Conservation (phyloP, 2,329 filamentous ascomycete species). For the Teratosphaeria epicoccoides region DNA sequence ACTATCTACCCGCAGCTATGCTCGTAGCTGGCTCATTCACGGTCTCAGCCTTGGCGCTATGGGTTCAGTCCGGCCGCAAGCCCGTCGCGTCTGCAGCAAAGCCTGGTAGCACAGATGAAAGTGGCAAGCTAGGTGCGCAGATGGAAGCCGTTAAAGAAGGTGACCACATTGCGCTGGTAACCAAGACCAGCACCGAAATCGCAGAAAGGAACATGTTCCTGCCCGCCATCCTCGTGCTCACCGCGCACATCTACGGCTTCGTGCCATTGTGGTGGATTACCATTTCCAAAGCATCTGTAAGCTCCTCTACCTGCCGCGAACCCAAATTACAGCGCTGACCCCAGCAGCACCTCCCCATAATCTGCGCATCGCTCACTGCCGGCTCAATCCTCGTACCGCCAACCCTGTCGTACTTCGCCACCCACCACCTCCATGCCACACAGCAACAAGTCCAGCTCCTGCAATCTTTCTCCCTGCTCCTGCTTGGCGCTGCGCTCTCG, state of each 20-base stretch:
- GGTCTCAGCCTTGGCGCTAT: constrained; percentile 88
- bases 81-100: constrained; percentile 23
- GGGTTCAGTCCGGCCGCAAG: constrained; percentile 66
- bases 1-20: constrained; percentile 97
- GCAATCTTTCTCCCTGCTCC: constrained; percentile 83
- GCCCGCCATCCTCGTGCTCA: constrained; percentile 61
- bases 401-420: constrained; percentile 1
- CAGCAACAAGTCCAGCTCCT: constrained; percentile 64
- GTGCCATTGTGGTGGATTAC: constrained; percentile 84
- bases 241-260: constrained; percentile 64
- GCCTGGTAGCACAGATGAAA: constrained; percentile 18
- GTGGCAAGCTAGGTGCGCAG: constrained; percentile 23
- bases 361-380: constrained; percentile 29
- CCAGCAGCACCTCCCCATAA: constrained; percentile 6
- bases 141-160: constrained; percentile 29
- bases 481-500: constrained; percentile 83
- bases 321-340: background rate
- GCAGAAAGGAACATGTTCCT: constrained; percentile 58
- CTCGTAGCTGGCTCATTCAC: constrained; percentile 87
- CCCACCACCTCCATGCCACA: constrained; percentile 1
- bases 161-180: constrained; percentile 28
- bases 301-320: constrained; percentile 34
- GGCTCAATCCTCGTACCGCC: constrained; percentile 30
- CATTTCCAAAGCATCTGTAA: constrained; percentile 54
- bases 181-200: constrained; percentile 28